Evolutionary conservation across 768 basidiomycete species (phyloP).

Genomic region (Candolleomyces aberdarensis): DNA sequence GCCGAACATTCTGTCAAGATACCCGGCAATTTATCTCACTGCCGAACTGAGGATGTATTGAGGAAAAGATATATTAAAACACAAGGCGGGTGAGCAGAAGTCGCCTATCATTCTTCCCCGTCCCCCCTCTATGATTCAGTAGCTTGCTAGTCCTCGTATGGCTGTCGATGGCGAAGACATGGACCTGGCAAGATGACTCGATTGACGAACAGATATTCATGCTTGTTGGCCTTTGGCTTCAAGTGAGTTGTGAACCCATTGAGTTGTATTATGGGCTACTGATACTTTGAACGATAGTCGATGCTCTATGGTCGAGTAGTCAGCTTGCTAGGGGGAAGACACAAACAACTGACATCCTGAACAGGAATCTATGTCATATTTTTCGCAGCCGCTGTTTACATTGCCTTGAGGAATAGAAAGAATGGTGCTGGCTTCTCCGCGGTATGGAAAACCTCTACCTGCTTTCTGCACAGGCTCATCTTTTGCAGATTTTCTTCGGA

Average conservation of each 20-base stretch:
- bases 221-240: background rate
- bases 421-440: background rate
- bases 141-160: no score
- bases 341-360: background rate
- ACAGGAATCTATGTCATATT: background rate
- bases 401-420: background rate
- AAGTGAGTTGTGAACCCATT: background rate
- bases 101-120: no score
- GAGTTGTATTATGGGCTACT: background rate
- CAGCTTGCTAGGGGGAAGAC: no score
- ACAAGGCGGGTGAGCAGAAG: no score
- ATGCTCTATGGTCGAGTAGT: background rate
- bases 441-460: background rate
- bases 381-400: background rate
- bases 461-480: background rate
- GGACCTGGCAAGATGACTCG: no score
- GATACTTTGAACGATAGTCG: background rate
- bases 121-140: no score
- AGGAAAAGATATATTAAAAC: no score
- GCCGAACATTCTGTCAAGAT: no score
- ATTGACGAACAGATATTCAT: background rate
- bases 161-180: no score
- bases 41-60: no score
- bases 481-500: background rate
- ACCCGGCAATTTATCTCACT: no score